Conservation (phyloP, 352 stramenopile genomes). For the Saprolegnia parasitica region DNA sequence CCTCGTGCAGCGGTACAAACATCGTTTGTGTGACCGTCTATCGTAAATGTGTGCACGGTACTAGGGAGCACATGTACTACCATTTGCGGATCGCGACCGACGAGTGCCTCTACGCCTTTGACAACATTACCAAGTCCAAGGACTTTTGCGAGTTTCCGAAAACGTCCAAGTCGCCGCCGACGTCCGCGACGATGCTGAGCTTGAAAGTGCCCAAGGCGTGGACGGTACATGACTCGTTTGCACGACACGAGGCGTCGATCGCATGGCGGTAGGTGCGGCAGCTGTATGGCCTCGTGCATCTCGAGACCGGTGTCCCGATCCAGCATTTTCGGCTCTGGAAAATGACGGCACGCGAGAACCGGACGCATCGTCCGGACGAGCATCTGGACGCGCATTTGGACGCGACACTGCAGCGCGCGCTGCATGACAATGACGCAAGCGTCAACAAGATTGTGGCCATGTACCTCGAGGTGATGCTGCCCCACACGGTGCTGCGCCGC, state of each 20-base stretch:
- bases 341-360: conserved; percentile 80
- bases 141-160: conserved; percentile 80
- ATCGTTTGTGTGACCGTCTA: too few relatives aligned
- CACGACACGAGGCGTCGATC: conserved; percentile 36
- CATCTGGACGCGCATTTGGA: conserved; percentile 45
- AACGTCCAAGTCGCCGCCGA: conserved; percentile 38
- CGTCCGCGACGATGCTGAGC: conserved; percentile 30
- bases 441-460: conserved; percentile 59
- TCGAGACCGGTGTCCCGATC: conserved; percentile 60
- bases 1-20: conserved; percentile 45
- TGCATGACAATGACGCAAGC: conserved; percentile 69
- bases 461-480: conserved; percentile 63
- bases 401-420: conserved; percentile 39
- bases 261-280: conserved; percentile 51
- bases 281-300: conserved; percentile 60
- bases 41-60: too few relatives aligned
- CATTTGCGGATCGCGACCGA: conserved; percentile 74
- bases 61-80: conserved; percentile 77
- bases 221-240: conserved; percentile 9
- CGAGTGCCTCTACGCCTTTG: conserved; percentile 53
- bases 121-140: conserved; percentile 64
- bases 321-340: conserved; percentile 71
- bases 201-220: conserved; percentile 24
- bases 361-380: conserved; percentile 67
- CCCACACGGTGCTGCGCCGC: background rate